Percentiles rank a stretch among this genome's conserved stretches.
Conservation (phyloP, 352 stramenopile species). For the Pythium sp. region DNA sequence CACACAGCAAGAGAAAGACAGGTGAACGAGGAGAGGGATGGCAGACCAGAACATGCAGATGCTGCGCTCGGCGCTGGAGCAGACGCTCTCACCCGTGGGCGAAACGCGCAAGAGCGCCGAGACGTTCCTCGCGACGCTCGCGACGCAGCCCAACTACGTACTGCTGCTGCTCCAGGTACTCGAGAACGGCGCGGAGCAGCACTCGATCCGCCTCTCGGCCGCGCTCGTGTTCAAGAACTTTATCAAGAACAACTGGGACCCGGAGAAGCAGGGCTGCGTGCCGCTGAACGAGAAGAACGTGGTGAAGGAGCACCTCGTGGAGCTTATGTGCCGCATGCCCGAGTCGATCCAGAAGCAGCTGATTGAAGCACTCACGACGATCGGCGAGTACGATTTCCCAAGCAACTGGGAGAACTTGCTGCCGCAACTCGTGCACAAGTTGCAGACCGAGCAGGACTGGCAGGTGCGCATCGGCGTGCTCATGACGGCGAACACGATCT, state of each 20-base stretch:
- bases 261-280: slow-evolving; percentile 78
- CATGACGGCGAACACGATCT: slow-evolving; percentile 97
- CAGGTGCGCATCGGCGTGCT: slow-evolving; percentile 95
- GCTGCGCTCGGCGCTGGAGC: slow-evolving; percentile 71
- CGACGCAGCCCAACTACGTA: slow-evolving; percentile 66
- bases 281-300: slow-evolving; percentile 82
- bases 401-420: slow-evolving; percentile 95
- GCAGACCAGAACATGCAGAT: slow-evolving; percentile 63
- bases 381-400: slow-evolving; percentile 97
- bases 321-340: slow-evolving; percentile 97
- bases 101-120: slow-evolving; percentile 72
- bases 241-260: slow-evolving; percentile 97
- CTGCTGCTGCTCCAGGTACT: slow-evolving; percentile 72
- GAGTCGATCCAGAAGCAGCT: slow-evolving; percentile 94
- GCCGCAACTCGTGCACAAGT: slow-evolving; percentile 91
- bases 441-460: slow-evolving; percentile 88
- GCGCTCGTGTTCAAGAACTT: slow-evolving; percentile 97
- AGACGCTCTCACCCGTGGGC: slow-evolving; percentile 72
- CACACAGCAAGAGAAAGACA: background rate
- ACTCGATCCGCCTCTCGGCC: slow-evolving; percentile 67
- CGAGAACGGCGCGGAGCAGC: slow-evolving; percentile 53
- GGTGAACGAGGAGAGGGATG: slow-evolving; percentile 26
- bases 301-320: slow-evolving; percentile 98
- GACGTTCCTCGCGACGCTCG: slow-evolving; percentile 57
- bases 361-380: slow-evolving; percentile 95